Evolutionary conservation across 305 asterid genomes (phyloP).

Genomic region (Fraxinus nigra): DNA sequence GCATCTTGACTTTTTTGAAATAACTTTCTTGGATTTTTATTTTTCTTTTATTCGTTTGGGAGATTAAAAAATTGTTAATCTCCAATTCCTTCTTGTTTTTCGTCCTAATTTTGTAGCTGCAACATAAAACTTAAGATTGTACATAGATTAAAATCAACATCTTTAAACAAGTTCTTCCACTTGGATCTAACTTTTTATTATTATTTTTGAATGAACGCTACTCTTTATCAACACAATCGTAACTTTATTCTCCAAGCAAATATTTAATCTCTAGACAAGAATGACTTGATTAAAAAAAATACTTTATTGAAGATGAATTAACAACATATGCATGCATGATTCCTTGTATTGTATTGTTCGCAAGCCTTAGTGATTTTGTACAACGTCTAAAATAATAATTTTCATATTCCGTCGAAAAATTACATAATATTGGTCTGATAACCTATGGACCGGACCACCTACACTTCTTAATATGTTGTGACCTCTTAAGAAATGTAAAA

Average conservation of each 20-base stretch:
- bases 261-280: not conserved
- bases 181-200: not conserved
- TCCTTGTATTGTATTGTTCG: not conserved
- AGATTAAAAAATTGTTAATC: not conserved
- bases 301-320: no score
- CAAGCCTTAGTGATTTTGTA: not conserved
- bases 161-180: not conserved
- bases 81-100: not conserved
- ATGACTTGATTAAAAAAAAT: not conserved
- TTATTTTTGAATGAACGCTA: not conserved
- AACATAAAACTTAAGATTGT: not conserved
- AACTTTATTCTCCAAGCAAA: not conserved
- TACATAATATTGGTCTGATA: no score
- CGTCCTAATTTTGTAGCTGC: not conserved
- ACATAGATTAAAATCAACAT: not conserved
- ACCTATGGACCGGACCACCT: no score
- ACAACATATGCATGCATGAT: not conserved
- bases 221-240: not conserved
- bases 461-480: no score
- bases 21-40: not conserved
- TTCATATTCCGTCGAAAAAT: no score
- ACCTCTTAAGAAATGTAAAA: no score
- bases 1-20: conserved; percentile 27
- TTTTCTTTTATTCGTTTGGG: not conserved
- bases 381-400: not conserved